These are phyloP conservation scores for Pichia deserticola DNA, from an alignment of 805 yeast genomes.

Conservation along the genomic window DNA sequence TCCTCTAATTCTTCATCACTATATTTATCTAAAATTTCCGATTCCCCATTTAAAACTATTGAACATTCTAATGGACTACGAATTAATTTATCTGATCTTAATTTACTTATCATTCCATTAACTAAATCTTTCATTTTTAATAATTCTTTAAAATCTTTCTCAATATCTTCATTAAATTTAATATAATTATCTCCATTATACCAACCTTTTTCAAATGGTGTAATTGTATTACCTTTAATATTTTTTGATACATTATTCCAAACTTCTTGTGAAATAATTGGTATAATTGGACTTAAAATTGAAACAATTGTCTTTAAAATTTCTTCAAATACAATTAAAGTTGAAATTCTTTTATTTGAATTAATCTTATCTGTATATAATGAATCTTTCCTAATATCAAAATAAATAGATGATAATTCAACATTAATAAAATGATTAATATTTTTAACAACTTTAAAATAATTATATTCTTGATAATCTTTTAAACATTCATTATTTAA, in stretches of 20 bases:
- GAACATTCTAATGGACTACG: constrained; percentile 55
- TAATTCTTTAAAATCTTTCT: constrained; percentile 37
- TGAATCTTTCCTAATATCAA: constrained; percentile 79
- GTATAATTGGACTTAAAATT: constrained; percentile 72
- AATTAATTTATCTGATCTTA: constrained; percentile 42
- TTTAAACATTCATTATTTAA: constrained; percentile 36
- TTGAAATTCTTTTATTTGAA: constrained; percentile 45
- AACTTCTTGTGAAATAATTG: constrained; percentile 79
- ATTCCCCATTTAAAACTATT: constrained; percentile 30
- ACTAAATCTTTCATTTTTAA: constrained; percentile 43
- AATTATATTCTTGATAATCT: constrained; percentile 53
- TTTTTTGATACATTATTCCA: constrained; percentile 53
- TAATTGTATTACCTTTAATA: constrained; percentile 19
- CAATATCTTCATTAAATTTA: constrained; percentile 27
- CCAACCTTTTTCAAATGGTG: constrained; percentile 47
- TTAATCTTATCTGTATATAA: constrained; percentile 59
- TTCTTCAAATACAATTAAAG: constrained; percentile 58
- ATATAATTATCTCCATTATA: constrained; percentile 18
- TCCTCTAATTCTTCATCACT: constrained; percentile 43
- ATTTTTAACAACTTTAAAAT: constrained; percentile 60
- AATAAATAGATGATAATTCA: constrained; percentile 74
- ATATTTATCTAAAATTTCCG: constrained; percentile 15
- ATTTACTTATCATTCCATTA: constrained; percentile 44
- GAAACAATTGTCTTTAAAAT: constrained; percentile 57
- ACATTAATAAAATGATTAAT: constrained; percentile 67